Evolutionary conservation across 495 filamentous ascomycete species (phyloP).

Genomic region (Aspergillus panamensis): DNA sequence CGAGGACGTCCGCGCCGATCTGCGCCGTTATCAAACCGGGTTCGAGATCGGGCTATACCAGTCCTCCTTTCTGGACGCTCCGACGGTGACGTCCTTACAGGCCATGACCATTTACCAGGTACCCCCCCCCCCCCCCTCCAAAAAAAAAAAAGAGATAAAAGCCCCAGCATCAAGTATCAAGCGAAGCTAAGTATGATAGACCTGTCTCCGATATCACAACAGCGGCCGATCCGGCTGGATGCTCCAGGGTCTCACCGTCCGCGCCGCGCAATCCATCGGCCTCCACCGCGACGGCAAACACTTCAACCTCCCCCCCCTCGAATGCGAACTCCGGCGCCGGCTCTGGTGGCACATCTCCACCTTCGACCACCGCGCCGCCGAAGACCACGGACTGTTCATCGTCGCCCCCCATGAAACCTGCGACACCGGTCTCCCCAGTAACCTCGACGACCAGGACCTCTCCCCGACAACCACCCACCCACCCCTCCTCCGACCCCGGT

Average conservation of each 20-base stretch:
- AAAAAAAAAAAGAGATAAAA: too few relatives aligned
- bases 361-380: constrained; percentile 34
- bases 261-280: constrained; percentile 49
- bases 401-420: constrained; percentile 22
- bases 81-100: constrained; percentile 34
- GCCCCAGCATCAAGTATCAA: neutral
- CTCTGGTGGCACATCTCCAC: constrained; percentile 42
- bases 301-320: constrained; percentile 36
- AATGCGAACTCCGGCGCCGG: constrained; percentile 43
- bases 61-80: constrained; percentile 32
- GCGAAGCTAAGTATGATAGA: constrained; percentile 29
- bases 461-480: constrained; percentile 1
- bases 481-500: constrained; percentile 12
- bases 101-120: constrained; percentile 37
- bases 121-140: neutral
- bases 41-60: constrained; percentile 30
- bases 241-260: constrained; percentile 43
- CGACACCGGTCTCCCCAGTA: constrained; percentile 29
- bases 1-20: constrained; percentile 23
- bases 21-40: constrained; percentile 33
- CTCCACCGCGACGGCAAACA: constrained; percentile 44
- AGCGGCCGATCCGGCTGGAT: constrained; percentile 44
- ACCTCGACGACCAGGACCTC: constrained; percentile 30
- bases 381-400: constrained; percentile 35
- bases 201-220: constrained; percentile 41